A percentile compares a stretch with the other conserved stretches of the same genome.
phyloP scores from a whole-genome alignment of 495 filamentous ascomycete species.

The Echria macrotheca region DNA sequence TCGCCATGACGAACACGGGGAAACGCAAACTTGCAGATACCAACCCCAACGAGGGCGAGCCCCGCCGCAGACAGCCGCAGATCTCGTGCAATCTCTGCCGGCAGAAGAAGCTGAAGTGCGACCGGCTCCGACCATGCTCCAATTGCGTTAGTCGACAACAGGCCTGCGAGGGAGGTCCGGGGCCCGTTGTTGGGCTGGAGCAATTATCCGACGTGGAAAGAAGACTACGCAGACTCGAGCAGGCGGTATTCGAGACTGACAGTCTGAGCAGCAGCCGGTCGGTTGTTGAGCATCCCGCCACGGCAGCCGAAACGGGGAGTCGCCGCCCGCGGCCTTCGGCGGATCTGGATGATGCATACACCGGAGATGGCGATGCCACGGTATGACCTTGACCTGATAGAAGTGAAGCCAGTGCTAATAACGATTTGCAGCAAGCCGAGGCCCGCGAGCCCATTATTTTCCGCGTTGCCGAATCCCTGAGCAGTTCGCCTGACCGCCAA shows the following conservation, averaged over 20 bases:
- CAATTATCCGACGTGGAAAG: too few species aligned
- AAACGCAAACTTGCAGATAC: too few species aligned
- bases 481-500: background rate
- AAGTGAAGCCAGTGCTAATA: too few species aligned
- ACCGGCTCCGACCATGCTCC: conserved; percentile 35
- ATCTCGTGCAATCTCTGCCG: conserved; percentile 42
- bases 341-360: too few species aligned
- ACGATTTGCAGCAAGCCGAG: background rate
- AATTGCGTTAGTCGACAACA: conserved; percentile 15
- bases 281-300: too few species aligned
- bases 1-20: conserved; percentile 3
- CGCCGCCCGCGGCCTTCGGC: too few species aligned
- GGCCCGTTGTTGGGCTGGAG: too few species aligned
- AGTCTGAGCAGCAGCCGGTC: too few species aligned
- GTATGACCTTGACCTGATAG: too few species aligned
- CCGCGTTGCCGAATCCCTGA: background rate
- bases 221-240: conserved; percentile 17
- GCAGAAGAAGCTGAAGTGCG: conserved; percentile 42
- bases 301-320: too few species aligned
- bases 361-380: too few species aligned
- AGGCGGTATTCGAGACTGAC: conserved; percentile 14
- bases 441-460: background rate
- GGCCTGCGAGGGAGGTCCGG: conserved; percentile 12
- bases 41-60: too few species aligned
- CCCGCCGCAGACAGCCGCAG: conserved; percentile 37